Conservation (phyloP, 148 eudicot genomes). For the Tetragonia tetragonoides region DNA sequence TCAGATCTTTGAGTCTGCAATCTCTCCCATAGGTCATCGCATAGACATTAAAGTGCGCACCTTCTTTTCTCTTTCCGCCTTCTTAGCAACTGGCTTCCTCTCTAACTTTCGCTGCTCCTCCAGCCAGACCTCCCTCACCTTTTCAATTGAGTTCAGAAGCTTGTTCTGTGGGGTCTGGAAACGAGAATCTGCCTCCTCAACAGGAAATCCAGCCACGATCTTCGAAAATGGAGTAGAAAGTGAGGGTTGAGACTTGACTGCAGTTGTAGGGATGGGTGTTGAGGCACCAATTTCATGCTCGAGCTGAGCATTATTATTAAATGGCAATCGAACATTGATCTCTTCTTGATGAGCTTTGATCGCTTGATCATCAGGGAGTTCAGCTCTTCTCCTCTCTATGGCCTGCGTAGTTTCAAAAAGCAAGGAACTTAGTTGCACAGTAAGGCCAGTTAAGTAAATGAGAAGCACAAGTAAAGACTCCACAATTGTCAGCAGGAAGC, state of each 20-base stretch:
- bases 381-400: constrained; percentile 65
- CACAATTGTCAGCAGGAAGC: no score
- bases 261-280: constrained; percentile 35
- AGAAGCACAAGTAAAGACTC: neutral
- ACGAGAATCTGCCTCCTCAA: constrained; percentile 31
- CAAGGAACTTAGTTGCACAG: neutral
- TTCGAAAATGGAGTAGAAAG: constrained; percentile 40
- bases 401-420: constrained; percentile 37
- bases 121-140: constrained; percentile 65
- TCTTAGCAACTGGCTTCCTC: constrained; percentile 72
- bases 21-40: constrained; percentile 31
- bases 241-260: constrained; percentile 26
- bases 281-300: constrained; percentile 37
- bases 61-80: constrained; percentile 56
- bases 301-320: constrained; percentile 34
- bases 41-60: constrained; percentile 66
- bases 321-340: constrained; percentile 6
- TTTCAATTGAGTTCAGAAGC: constrained; percentile 66
- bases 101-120: constrained; percentile 57
- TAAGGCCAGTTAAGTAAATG: neutral
- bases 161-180: constrained; percentile 35
- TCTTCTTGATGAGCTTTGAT: constrained; percentile 17
- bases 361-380: constrained; percentile 21
- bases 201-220: constrained; percentile 41
- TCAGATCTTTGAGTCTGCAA: neutral